Percentiles rank a stretch among this genome's conserved stretches.
Evolutionary conservation across 2,329 filamentous ascomycete genomes (phyloP).

Genomic region (Xylaria sp.): DNA sequence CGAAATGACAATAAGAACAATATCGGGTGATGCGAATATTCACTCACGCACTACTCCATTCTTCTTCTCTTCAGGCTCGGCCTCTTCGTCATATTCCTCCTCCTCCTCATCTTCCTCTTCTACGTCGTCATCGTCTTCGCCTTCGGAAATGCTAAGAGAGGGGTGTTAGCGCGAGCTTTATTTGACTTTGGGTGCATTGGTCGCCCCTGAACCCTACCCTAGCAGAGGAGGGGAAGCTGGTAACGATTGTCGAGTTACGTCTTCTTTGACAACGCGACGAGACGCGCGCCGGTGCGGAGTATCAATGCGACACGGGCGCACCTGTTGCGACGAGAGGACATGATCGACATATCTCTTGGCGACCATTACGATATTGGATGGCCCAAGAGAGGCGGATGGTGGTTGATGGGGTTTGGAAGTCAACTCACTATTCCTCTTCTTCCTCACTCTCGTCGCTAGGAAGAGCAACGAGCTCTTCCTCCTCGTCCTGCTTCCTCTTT

Average conservation of each 20-base stretch:
- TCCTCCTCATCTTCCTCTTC: slow-evolving; percentile 39
- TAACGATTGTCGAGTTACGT: background rate
- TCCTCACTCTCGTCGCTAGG: slow-evolving; percentile 41
- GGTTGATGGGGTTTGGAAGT: slow-evolving; percentile 1
- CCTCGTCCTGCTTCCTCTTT: slow-evolving; percentile 40
- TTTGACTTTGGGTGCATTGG: background rate
- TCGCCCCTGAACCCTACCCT: background rate
- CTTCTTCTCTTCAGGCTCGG: slow-evolving; percentile 30
- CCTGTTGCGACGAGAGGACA: slow-evolving; percentile 19
- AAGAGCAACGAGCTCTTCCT: slow-evolving; percentile 41
- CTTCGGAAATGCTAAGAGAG: slow-evolving; percentile 35
- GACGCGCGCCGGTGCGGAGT: slow-evolving; percentile 10
- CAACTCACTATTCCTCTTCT: slow-evolving; percentile 42
- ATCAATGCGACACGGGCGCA: slow-evolving; percentile 21
- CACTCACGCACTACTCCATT: slow-evolving; percentile 38
- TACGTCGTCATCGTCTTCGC: slow-evolving; percentile 37
- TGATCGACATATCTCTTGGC: background rate
- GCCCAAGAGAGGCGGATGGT: slow-evolving; percentile 2
- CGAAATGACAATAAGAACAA: background rate
- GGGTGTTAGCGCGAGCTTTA: slow-evolving; percentile 21
- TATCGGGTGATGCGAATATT: background rate
- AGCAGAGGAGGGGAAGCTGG: background rate
- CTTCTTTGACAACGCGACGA: slow-evolving; percentile 8
- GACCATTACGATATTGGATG: slow-evolving; percentile 1
- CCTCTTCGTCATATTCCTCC: slow-evolving; percentile 36